Evolutionary conservation across 2,329 filamentous ascomycete species (phyloP).

Genomic region (Pseudogymnoascus sp.): DNA sequence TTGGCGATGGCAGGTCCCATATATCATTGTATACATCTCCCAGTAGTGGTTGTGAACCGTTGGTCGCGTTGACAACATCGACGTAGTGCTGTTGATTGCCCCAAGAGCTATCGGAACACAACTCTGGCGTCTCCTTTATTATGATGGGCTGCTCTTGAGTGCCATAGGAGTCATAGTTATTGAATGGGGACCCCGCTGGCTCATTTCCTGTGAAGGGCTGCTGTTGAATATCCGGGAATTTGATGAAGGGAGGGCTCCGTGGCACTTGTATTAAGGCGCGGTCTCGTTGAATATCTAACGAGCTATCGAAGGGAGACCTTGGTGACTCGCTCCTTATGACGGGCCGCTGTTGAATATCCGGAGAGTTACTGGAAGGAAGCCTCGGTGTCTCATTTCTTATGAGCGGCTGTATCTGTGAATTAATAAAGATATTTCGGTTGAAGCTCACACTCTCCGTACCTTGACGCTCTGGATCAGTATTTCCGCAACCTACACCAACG

Average conservation of each 20-base stretch:
- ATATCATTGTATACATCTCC: not conserved
- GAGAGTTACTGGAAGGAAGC: not conserved
- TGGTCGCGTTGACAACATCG: not conserved
- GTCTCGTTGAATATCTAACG: not conserved
- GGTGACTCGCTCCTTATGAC: not conserved
- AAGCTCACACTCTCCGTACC: not conserved
- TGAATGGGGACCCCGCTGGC: not conserved
- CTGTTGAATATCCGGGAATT: not conserved
- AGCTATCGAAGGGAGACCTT: not conserved
- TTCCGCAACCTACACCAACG: not conserved
- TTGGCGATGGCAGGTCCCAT: not conserved
- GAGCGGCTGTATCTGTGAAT: not conserved
- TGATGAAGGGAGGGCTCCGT: not conserved
- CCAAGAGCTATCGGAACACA: not conserved
- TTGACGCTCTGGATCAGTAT: not conserved
- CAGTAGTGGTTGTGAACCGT: not conserved
- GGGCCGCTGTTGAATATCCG: not conserved
- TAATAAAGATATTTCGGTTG: not conserved
- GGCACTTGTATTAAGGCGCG: not conserved
- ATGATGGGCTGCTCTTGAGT: not conserved
- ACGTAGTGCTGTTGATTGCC: not conserved
- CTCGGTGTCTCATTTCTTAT: not conserved
- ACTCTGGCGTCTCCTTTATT: not conserved
- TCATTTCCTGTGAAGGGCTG: not conserved
- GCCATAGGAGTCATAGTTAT: not conserved